Conservation (phyloP, 2,329 filamentous ascomycete genomes). For the Penicillium fuscoglaucum region DNA sequence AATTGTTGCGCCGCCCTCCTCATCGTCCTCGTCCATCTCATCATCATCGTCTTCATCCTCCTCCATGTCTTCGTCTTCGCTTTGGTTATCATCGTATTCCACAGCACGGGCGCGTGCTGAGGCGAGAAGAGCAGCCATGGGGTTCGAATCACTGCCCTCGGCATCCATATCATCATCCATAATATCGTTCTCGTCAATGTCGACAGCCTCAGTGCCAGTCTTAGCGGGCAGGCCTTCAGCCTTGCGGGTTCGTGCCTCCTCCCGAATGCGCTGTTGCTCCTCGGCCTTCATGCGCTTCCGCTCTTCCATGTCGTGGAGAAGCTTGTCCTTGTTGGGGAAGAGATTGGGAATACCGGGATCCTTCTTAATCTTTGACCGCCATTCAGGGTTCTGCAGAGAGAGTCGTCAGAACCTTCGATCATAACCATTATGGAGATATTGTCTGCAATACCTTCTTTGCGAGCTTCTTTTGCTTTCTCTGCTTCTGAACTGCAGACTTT, state of each 20-base stretch:
- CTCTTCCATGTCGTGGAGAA: conserved; percentile 93
- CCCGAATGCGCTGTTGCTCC: conserved; percentile 68
- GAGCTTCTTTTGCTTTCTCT: conserved; percentile 82
- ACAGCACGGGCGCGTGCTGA: conserved; percentile 47
- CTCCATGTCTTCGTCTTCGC: conserved; percentile 57
- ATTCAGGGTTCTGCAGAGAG: conserved; percentile 76
- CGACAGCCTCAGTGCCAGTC: conserved; percentile 36
- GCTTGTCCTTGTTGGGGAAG: conserved; percentile 96
- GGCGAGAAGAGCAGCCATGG: conserved; percentile 46
- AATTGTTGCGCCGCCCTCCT: conserved; percentile 53
- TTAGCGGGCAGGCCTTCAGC: conserved; percentile 39
- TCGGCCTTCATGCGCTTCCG: conserved; percentile 77
- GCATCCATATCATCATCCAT: conserved; percentile 56
- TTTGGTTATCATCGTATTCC: conserved; percentile 51
- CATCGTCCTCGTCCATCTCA: conserved; percentile 51
- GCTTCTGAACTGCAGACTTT: conserved; percentile 86
- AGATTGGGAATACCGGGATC: conserved; percentile 96
- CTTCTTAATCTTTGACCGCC: conserved; percentile 93
- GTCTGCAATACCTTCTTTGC: conserved; percentile 69
- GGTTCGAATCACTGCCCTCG: conserved; percentile 62
- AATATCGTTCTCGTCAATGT: conserved; percentile 49
- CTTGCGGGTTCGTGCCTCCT: conserved; percentile 57
- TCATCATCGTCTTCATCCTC: conserved; percentile 59
- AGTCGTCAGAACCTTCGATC: conserved; percentile 12
- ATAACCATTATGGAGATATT: background rate